Evolutionary conservation across 768 basidiomycete species (phyloP).

Genomic region (Lactarius hengduanensis): DNA sequence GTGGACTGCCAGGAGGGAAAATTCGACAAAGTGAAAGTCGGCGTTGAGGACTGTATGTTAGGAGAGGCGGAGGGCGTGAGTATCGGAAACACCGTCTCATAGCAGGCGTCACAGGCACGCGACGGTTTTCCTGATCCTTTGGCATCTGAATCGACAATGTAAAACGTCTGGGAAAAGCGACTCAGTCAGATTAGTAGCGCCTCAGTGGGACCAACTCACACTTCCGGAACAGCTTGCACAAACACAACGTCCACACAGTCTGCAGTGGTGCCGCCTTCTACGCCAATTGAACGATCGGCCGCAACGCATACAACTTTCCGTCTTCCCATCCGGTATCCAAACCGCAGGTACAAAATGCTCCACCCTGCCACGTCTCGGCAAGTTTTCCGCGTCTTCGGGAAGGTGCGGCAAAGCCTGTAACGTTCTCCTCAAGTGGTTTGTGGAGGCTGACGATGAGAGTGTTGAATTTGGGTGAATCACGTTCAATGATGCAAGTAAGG

Average conservation of each 20-base stretch:
- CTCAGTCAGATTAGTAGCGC: slow-evolving; percentile 13
- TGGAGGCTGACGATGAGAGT: slow-evolving; percentile 73
- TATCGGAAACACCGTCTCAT: slow-evolving; percentile 79
- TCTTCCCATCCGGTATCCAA: slow-evolving; percentile 88
- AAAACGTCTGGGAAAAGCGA: slow-evolving; percentile 63
- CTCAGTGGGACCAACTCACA: slow-evolving; percentile 43
- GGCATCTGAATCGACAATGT: slow-evolving; percentile 56
- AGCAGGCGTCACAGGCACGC: slow-evolving; percentile 84
- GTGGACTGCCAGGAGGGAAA: slow-evolving; percentile 59
- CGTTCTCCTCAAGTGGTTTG: slow-evolving; percentile 68
- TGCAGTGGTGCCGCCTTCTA: slow-evolving; percentile 80
- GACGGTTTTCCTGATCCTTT: slow-evolving; percentile 58
- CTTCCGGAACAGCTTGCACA: slow-evolving; percentile 80
- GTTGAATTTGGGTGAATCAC: slow-evolving; percentile 77
- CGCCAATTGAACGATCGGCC: slow-evolving; percentile 72
- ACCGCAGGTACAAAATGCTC: slow-evolving; percentile 88
- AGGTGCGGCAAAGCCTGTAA: slow-evolving; percentile 72
- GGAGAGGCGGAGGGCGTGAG: slow-evolving; percentile 34
- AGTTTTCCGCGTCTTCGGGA: slow-evolving; percentile 44
- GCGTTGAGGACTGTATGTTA: slow-evolving; percentile 33
- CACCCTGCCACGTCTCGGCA: slow-evolving; percentile 51
- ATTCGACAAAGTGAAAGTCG: slow-evolving; percentile 50
- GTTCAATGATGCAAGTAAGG: slow-evolving; percentile 68
- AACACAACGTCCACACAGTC: slow-evolving; percentile 82
- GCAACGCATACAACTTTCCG: slow-evolving; percentile 85